Conservation (phyloP, 768 basidiomycete species). For the Calocybe indica region DNA sequence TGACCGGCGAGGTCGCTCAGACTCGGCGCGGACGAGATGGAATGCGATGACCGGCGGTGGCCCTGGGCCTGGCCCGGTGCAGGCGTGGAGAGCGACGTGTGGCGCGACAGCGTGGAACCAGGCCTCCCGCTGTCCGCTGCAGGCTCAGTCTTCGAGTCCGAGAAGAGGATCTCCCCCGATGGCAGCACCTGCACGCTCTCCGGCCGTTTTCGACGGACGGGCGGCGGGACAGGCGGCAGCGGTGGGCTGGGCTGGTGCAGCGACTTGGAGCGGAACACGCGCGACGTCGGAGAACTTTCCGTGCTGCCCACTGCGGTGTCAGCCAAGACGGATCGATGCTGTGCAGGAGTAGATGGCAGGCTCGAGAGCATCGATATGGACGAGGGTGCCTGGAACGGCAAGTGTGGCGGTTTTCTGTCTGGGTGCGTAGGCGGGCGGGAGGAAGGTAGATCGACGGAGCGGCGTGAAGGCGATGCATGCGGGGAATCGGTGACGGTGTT, state of each 20-base stretch:
- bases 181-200: conserved; percentile 54
- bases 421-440: conserved; percentile 49
- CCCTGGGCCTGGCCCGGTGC: background rate
- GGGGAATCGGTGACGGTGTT: conserved; percentile 15
- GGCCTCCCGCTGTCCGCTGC: background rate
- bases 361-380: background rate
- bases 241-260: conserved; percentile 40
- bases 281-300: conserved; percentile 23
- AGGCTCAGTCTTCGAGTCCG: background rate
- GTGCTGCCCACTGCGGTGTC: conserved; percentile 8
- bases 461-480: conserved; percentile 21
- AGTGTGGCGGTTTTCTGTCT: conserved; percentile 31
- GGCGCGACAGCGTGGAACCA: background rate
- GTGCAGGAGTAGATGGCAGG: conserved; percentile 4
- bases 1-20: background rate
- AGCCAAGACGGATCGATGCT: conserved; percentile 9
- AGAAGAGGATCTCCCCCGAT: conserved; percentile 9
- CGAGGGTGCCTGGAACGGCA: conserved; percentile 5
- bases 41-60: conserved; percentile 11
- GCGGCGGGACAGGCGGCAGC: conserved; percentile 29
- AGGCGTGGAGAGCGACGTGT: conserved; percentile 3
- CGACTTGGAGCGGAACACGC: conserved; percentile 49
- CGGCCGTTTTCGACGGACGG: conserved; percentile 46
- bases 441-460: conserved; percentile 21
- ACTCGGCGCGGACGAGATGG: conserved; percentile 1